Percentiles rank a stretch among this genome's conserved stretches.
phyloP scores from a whole-genome alignment of 345 rosid genomes.

The Salix arbutifolia region DNA sequence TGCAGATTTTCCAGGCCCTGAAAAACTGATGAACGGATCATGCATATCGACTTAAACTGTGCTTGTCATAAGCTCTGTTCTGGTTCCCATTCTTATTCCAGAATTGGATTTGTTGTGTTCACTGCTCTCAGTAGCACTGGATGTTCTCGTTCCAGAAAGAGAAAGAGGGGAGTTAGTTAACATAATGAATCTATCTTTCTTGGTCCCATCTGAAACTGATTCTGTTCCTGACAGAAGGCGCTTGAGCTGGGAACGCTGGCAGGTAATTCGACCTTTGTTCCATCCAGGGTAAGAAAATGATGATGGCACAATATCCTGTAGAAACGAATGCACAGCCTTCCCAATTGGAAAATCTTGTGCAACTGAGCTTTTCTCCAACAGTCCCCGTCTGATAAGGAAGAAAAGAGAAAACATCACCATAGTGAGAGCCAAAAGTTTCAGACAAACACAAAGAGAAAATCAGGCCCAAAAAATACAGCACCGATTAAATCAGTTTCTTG shows the following conservation, averaged over 20 bases:
- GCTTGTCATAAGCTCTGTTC: slow-evolving; percentile 58
- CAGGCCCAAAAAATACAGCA: not conserved
- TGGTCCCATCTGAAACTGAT: slow-evolving; percentile 45
- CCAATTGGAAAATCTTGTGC: slow-evolving; percentile 50
- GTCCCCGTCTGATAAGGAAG: slow-evolving; percentile 56
- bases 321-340: slow-evolving; percentile 59
- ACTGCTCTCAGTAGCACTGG: slow-evolving; percentile 22
- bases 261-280: slow-evolving; percentile 86
- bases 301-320: slow-evolving; percentile 62
- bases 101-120: slow-evolving; percentile 21
- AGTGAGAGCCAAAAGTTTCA: not conserved
- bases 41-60: slow-evolving; percentile 27
- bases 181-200: slow-evolving; percentile 31
- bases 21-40: slow-evolving; percentile 1
- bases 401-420: not conserved
- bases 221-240: slow-evolving; percentile 41
- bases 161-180: slow-evolving; percentile 57
- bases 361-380: slow-evolving; percentile 57
- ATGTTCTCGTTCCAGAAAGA: slow-evolving; percentile 34
- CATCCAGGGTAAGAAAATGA: slow-evolving; percentile 68
- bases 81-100: slow-evolving; percentile 32
- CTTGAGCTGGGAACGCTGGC: slow-evolving; percentile 81
- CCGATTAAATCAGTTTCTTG: not conserved
- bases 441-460: not conserved
- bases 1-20: slow-evolving; percentile 3